Conservation (phyloP, 345 rosid genomes). For the Citrus reticulata region DNA sequence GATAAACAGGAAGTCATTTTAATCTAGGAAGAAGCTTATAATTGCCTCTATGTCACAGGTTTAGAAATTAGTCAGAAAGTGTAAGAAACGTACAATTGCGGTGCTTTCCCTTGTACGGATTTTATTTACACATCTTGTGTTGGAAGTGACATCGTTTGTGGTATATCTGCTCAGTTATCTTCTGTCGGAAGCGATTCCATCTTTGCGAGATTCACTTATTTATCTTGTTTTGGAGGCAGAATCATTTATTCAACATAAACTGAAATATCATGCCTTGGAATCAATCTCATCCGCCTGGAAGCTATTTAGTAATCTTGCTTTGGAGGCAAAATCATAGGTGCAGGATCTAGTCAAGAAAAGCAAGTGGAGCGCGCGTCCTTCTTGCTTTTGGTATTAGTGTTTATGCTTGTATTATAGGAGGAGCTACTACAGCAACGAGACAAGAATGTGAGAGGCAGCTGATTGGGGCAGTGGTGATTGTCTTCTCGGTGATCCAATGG, state of each 20-base stretch:
- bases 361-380: neutral
- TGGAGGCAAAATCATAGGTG: neutral
- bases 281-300: neutral
- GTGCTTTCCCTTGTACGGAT: neutral
- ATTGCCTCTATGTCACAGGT: neutral
- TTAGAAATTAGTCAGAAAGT: neutral
- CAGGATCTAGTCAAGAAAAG: neutral
- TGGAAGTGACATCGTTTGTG: neutral
- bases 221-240: neutral
- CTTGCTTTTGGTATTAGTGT: neutral
- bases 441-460: neutral
- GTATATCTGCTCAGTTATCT: neutral
- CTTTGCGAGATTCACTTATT: neutral
- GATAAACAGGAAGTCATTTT: too few species aligned
- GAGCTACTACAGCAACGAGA: neutral
- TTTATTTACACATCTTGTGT: neutral
- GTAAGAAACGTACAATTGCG: neutral
- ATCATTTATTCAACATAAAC: neutral
- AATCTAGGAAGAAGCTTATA: too few species aligned
- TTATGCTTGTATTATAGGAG: neutral
- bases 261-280: neutral
- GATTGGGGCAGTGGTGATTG: neutral
- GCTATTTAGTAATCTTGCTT: neutral
- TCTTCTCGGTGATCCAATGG: neutral
- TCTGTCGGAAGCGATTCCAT: neutral